Evolutionary conservation across 169 alveolate genomes (phyloP), one percentile per base, ranked within the genome.

Genomic region (Plasmodium berghei): DNA sequence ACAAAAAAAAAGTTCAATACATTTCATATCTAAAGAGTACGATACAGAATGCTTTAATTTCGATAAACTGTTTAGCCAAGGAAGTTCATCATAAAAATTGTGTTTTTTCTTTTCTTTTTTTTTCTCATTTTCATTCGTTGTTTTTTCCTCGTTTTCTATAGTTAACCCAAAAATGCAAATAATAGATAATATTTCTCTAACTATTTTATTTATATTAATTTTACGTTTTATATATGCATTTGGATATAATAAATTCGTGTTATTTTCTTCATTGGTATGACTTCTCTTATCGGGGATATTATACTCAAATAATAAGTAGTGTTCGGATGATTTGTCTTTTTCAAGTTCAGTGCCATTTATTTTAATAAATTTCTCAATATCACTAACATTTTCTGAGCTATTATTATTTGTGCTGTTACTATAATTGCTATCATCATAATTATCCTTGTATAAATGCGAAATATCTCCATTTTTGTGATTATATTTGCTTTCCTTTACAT

Each of bases 51-150:
- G 67, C 59, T 83, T 59, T 18, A 83, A 26, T 20, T 83, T 86
- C 12, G 90, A 66, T 70, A 83, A 56, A 48, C 90, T 83, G 2
- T 73, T 54, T 62, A 83, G 54, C 90, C 90, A 83, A 40, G 90
- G 90, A 26, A 83, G 90, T 55, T 83, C 90, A 69, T 83, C 86
- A 69, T 20, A 54, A 28, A 64, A 42, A 59, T 54, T 22, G 14
- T 69, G 67, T 18, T 54, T 83, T 12, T 28, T 55, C 1, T 83
- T 45, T 20, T 8, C 10, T 8, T 22, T 66, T 40, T 67, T 46
- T 28, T 58, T 61, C 5, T 55, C 45, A 80, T 49, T 24, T 34
- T 34, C 42, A 34, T 3, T 34, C 3, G 42, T 6, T 34, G 42
- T 5, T 42, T 83, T 83, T 83, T 83, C 63, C 45, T 83, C 63